Base-by-base conservation (phyloP, 768 basidiomycete species). In the Lepiota brunneoincarnata region DNA sequence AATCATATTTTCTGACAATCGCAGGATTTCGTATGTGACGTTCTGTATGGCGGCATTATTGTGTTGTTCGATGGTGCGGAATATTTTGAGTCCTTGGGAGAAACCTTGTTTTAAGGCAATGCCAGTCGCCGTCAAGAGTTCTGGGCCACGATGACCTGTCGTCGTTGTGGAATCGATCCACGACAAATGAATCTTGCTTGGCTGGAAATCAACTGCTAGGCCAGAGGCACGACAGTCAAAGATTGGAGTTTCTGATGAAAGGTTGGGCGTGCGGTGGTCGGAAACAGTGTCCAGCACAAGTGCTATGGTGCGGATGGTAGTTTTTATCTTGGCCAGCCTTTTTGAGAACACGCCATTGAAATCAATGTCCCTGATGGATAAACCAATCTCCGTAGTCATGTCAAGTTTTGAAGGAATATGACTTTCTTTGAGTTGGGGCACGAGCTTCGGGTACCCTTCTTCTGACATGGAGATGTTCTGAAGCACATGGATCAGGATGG, bases 21-120 rank as follows among this genome's bases (percentile, higher is more conserved):
- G 64, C 47, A 90, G 71, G 45, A 87, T 75, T 39, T 72, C 69
- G 45, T 71, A 69, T 18, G 86, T 68, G 17, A 79, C 66, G n/a
- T 63, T 60, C 49, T 67, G 71, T 40, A 72, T 71, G n/a, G 65
- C 64, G 5, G 63, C 58, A 3, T 67, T 65, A 12, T 58, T 67
- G 47, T 69, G 61, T 9, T 61, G 55, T 17, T 61, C 60, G 64
- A 71, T 72, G 20, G 64, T 65, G 48, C 64, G 64, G 52, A 63
- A 44, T 11, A 69, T 51, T 31, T 43, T 38, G 7, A 47, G 28
- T 9, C 74, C 58, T 20, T 70, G 64, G 14, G 56, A 53, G 6
- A 58, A 57, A 37, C 61, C 66, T 15, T 62, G 58, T 6, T 54
- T 56, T 6, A 76, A 56, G 18, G 70, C 68, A 49, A 71, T 58